Conservation (phyloP, 1,284 basidiomycete species). For the Puccinia triticina region DNA sequence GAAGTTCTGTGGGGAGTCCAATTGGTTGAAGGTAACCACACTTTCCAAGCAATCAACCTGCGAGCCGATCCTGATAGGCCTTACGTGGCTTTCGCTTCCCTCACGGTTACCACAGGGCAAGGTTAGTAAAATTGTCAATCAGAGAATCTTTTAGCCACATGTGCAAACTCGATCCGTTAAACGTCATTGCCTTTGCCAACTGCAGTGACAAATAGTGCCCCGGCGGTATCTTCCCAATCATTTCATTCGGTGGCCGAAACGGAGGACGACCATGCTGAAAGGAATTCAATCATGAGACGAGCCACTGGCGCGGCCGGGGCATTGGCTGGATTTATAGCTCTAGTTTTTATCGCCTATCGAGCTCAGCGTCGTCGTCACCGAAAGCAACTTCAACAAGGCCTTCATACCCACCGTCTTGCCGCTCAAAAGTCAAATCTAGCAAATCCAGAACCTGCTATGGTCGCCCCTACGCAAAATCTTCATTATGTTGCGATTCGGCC, state of each 20-base stretch:
- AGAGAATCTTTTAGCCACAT: background rate
- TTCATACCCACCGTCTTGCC: background rate
- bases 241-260: background rate
- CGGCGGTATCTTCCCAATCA: slow-evolving; percentile 1
- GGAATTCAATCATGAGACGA: slow-evolving; percentile 9
- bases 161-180: background rate
- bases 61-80: slow-evolving; percentile 6
- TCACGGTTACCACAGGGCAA: background rate
- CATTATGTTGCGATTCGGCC: background rate
- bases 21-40: slow-evolving; percentile 7
- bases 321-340: slow-evolving; percentile 2
- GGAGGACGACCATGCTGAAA: background rate
- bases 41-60: slow-evolving; percentile 15
- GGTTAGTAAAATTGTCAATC: background rate
- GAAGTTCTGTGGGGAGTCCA: background rate
- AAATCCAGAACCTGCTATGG: background rate
- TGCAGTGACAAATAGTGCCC: background rate
- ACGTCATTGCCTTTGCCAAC: background rate
- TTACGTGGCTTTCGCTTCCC: slow-evolving; percentile 19
- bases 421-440: background rate
- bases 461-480: background rate
- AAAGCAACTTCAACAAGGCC: slow-evolving; percentile 1
- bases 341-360: slow-evolving; percentile 6
- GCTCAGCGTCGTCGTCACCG: slow-evolving; percentile 11
- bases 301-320: background rate